phyloP scores from a whole-genome alignment of 2,329 filamentous ascomycete species.

The Colletotrichum noveboracense region DNA sequence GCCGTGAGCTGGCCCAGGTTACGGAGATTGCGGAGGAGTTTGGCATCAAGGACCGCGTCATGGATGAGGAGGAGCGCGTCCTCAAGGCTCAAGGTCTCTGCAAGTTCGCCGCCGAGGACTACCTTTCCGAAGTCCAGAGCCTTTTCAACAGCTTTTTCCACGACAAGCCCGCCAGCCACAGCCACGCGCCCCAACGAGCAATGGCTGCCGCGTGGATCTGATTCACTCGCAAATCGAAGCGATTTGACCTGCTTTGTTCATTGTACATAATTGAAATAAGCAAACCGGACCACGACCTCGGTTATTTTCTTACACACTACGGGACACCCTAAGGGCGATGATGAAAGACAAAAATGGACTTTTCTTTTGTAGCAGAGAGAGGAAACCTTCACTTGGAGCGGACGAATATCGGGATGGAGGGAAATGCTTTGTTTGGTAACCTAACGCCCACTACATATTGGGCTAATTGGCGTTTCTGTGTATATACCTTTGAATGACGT shows the following conservation, averaged over 20 bases:
- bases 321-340: not conserved
- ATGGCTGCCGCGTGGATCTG: slow-evolving; percentile 56
- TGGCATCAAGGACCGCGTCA: slow-evolving; percentile 62
- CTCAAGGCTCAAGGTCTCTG: slow-evolving; percentile 73
- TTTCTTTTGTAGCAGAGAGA: not conserved
- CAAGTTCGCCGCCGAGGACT: slow-evolving; percentile 81
- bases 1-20: slow-evolving; percentile 87
- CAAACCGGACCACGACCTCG: not conserved
- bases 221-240: not conserved
- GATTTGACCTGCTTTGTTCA: not conserved
- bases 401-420: not conserved
- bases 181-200: slow-evolving; percentile 20
- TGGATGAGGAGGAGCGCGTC: slow-evolving; percentile 76
- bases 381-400: not conserved
- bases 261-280: slow-evolving; percentile 22
- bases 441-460: not conserved
- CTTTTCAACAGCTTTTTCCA: slow-evolving; percentile 68
- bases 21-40: slow-evolving; percentile 94
- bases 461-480: slow-evolving; percentile 17
- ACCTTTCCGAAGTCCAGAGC: slow-evolving; percentile 78
- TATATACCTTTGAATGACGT: slow-evolving; percentile 21
- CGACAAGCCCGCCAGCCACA: slow-evolving; percentile 31
- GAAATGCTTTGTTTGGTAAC: not conserved
- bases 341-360: not conserved
- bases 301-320: not conserved